Evolutionary conservation across 2,329 filamentous ascomycete species (phyloP).

Genomic region (Arthrobotrys megalospora): DNA sequence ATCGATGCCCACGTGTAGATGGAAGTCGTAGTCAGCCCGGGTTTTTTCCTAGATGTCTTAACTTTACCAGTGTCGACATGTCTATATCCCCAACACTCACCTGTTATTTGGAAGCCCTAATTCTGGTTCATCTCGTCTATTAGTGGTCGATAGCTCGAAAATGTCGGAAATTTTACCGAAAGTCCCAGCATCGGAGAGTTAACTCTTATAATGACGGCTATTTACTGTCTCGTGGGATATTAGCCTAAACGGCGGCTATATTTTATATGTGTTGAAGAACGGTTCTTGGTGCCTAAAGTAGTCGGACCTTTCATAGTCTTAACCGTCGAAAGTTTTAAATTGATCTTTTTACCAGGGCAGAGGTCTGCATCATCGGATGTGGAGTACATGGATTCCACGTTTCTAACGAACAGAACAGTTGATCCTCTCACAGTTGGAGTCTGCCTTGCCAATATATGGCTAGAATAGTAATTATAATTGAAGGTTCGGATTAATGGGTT

Average conservation of each 20-base stretch:
- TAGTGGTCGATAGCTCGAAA: neutral
- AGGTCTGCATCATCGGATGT: neutral
- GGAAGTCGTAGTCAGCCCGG: neutral
- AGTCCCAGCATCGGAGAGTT: neutral
- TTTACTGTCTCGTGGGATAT: neutral
- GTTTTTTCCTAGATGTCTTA: neutral
- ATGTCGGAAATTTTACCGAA: neutral
- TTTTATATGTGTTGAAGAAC: neutral
- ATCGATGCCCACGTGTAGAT: neutral
- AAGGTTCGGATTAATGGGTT: neutral
- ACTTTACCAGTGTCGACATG: neutral
- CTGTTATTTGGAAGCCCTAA: neutral
- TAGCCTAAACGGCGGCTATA: conserved; percentile 8
- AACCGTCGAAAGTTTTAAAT: neutral
- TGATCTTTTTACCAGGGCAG: neutral
- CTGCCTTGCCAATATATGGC: conserved; percentile 3
- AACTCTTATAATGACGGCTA: neutral
- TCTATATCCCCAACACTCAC: neutral
- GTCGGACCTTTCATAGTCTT: neutral
- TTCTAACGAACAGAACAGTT: neutral
- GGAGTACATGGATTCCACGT: neutral
- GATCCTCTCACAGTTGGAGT: neutral
- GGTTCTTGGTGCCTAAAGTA: neutral
- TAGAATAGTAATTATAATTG: neutral
- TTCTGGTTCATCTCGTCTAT: neutral